These are phyloP conservation scores for Apiospora malaysiana DNA, from an alignment of 2,329 filamentous ascomycete genomes.

Conservation along the genomic window DNA sequence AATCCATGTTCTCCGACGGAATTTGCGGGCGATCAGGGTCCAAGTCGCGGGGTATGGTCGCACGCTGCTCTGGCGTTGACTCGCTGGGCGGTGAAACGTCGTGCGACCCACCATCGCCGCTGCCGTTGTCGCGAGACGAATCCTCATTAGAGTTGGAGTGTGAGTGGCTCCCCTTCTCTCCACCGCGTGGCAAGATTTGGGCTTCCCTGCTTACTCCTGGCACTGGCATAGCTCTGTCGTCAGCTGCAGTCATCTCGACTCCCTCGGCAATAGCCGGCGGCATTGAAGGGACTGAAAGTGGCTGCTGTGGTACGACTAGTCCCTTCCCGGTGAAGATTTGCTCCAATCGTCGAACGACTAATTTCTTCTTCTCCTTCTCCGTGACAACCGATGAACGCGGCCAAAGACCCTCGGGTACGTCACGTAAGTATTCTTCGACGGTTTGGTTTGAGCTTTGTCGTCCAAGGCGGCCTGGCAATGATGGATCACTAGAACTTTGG, in stretches of 20 bases:
- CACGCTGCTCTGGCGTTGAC: constrained; percentile 68
- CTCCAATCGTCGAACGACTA: constrained; percentile 78
- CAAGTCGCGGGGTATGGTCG: constrained; percentile 76
- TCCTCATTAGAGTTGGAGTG: constrained; percentile 55
- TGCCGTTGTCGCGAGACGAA: constrained; percentile 42
- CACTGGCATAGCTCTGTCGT: constrained; percentile 44
- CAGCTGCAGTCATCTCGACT: constrained; percentile 34
- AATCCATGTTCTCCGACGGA: constrained; percentile 78
- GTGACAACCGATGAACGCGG: constrained; percentile 68
- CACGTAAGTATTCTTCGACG: constrained; percentile 72
- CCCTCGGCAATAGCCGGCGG: constrained; percentile 37
- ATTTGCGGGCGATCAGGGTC: constrained; percentile 80
- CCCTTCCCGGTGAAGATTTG: constrained; percentile 81
- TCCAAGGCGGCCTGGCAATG: constrained; percentile 41
- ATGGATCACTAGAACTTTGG: constrained; percentile 49
- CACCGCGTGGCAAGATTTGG: constrained; percentile 46
- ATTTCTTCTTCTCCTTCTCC: constrained; percentile 75
- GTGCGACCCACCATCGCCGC: constrained; percentile 42
- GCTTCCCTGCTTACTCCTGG: constrained; percentile 52
- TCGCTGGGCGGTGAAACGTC: constrained; percentile 41
- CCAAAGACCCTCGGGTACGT: constrained; percentile 73
- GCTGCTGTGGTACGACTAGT: constrained; percentile 41
- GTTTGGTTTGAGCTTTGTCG: constrained; percentile 59
- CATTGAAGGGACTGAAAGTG: constrained; percentile 38
- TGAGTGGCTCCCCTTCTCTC: constrained; percentile 44